Evolutionary conservation across 2,329 filamentous ascomycete genomes (phyloP), one percentile per base, ranked within the genome.

Genomic region (Cercospora sp.): DNA sequence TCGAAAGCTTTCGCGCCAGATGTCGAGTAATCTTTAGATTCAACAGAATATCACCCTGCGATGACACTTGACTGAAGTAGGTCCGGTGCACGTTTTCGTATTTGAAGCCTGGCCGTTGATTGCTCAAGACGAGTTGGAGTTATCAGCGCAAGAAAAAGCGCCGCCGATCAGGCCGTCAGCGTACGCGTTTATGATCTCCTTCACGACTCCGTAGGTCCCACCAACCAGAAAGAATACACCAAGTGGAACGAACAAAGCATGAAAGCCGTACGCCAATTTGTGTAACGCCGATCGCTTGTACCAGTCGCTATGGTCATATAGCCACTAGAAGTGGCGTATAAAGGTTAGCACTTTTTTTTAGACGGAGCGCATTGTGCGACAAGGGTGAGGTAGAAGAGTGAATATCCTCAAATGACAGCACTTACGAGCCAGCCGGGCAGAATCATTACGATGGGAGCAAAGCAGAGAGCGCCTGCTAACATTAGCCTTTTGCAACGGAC

Each of bases 111-210:
- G 26, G 48, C 23, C 23, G 13, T 28, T 55, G 48, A 30, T 55
- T 16, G 23, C 18, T 65, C 55, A 68, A 28, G 69, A 68, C 20
- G 72, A 72, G 9, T 64, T 69, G 18, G 79, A 80, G 71, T 85
- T 84, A 70, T 85, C 83, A 2, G 79, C 81, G 68, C 83, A 85
- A n/a, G 80, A 81, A 64, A 85, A 85, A 0, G 83, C 82, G 48
- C 75, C 60, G 73, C 80, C 80, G 65, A 85, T 85, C 62, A 78
- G 73, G 0, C 82, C 83, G 59, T 79, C 78, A 3, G 79, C 81
- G 73, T 87, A 87, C 0, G 85, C 84, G 63, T 84, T 78, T 63
- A 83, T 83, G 68, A 87, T 85, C 70, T 83, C 78, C 65, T 83
- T 78, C 26, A 86, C 80, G 2, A 84, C 82, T 40, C 83, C 78